Percentiles rank a stretch among this genome's conserved stretches.
These are phyloP conservation scores for Esteya vermicola DNA, from an alignment of 2,329 filamentous ascomycete species.

Conservation along the genomic window DNA sequence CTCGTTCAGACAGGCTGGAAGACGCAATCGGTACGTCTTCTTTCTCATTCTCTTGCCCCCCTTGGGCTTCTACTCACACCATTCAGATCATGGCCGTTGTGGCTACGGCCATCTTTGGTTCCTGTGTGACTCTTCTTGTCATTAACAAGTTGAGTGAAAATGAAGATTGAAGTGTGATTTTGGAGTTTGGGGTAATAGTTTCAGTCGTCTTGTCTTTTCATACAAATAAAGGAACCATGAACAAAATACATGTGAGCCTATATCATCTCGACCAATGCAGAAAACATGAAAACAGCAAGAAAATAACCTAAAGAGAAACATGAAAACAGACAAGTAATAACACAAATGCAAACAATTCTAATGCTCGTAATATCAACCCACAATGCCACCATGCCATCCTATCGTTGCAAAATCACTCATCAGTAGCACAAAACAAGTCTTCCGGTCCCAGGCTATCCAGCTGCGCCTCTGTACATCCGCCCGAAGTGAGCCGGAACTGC, in stretches of 20 bases:
- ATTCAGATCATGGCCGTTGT: slow-evolving; percentile 50
- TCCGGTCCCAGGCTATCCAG: slow-evolving; percentile 7
- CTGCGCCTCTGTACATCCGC: slow-evolving; percentile 41
- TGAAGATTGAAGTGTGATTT: neutral
- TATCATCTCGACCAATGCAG: too few species aligned
- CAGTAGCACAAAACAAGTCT: slow-evolving; percentile 7
- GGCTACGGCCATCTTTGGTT: slow-evolving; percentile 47
- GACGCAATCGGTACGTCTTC: slow-evolving; percentile 56
- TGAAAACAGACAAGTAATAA: neutral
- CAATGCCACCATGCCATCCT: neutral
- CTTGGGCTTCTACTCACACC: neutral
- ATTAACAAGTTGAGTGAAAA: slow-evolving; percentile 24
- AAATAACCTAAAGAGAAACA: neutral
- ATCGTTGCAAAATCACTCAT: too few species aligned
- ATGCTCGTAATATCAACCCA: neutral
- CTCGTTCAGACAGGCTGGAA: slow-evolving; percentile 90
- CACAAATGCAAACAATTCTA: too few species aligned
- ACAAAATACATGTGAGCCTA: too few species aligned
- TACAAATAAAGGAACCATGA: too few species aligned
- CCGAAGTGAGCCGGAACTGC: slow-evolving; percentile 48
- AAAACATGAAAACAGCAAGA: neutral
- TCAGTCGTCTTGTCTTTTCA: too few species aligned
- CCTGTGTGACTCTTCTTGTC: slow-evolving; percentile 49
- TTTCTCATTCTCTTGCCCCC: neutral
- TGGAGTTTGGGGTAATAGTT: too few species aligned